These are phyloP conservation scores for Aristolochia fimbriata DNA, from an alignment of 164 flowering plant genomes.

Conservation along the genomic window DNA sequence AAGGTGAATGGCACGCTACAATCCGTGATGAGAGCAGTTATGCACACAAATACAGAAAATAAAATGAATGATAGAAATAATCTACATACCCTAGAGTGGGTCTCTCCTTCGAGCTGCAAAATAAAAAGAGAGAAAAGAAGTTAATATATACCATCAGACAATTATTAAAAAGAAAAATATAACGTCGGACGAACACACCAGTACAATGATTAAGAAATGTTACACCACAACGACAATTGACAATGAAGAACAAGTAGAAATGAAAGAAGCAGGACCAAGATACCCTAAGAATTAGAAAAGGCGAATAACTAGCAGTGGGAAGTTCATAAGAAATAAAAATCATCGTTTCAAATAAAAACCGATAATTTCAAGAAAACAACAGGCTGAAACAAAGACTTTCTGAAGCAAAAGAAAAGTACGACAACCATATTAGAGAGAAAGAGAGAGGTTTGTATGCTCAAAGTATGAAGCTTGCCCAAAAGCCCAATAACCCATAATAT, in stretches of 20 bases:
- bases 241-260: background rate
- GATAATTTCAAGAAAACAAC: background rate
- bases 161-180: background rate
- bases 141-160: background rate
- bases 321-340: no score
- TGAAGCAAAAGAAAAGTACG: background rate
- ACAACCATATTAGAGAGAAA: background rate
- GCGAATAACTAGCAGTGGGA: no score
- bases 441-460: background rate
- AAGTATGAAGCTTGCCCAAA: background rate
- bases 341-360: no score
- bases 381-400: background rate
- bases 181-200: no score
- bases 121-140: background rate
- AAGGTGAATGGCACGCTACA: background rate
- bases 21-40: background rate
- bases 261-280: no score
- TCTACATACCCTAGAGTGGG: conserved; percentile 92
- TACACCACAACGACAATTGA: background rate
- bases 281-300: no score
- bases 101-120: conserved; percentile 97
- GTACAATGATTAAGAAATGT: background rate
- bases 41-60: background rate
- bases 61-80: conserved; percentile 8
- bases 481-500: background rate